Percentiles rank a stretch among this genome's conserved stretches.
These are phyloP conservation scores for Petunia hybrid DNA, from an alignment of 305 asterid species.

Conservation along the genomic window DNA sequence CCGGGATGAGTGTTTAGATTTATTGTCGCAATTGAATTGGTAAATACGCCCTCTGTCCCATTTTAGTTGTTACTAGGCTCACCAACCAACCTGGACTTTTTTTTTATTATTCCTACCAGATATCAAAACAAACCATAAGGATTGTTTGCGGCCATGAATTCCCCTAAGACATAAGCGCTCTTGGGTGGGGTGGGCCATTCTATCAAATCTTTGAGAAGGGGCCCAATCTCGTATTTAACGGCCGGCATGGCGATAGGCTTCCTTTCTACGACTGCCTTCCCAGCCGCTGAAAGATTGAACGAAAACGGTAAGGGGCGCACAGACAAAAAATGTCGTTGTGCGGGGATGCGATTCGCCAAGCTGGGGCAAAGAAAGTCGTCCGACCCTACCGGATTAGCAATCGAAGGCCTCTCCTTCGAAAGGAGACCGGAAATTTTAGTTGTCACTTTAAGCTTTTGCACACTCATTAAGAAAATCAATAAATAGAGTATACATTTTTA, in stretches of 20 bases:
- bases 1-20: too few relatives aligned
- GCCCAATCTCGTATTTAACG: slow-evolving; percentile 24
- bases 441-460: too few relatives aligned
- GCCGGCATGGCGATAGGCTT: not conserved
- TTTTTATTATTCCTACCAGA: not conserved
- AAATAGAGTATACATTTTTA: too few relatives aligned
- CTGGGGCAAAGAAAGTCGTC: not conserved
- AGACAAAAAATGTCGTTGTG: slow-evolving; percentile 10
- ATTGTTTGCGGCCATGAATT: slow-evolving; percentile 33
- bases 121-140: slow-evolving; percentile 28
- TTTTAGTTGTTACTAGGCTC: slow-evolving; percentile 29
- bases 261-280: slow-evolving; percentile 18
- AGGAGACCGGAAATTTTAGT: not conserved
- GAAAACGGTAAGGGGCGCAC: slow-evolving; percentile 32
- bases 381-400: not conserved
- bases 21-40: too few relatives aligned
- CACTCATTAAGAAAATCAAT: too few relatives aligned
- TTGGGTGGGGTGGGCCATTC: slow-evolving; percentile 16
- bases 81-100: slow-evolving; percentile 36
- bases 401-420: slow-evolving; percentile 20
- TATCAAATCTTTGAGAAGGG: not conserved
- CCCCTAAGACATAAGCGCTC: slow-evolving; percentile 31
- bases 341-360: slow-evolving; percentile 17
- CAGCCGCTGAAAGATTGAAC: slow-evolving; percentile 28
- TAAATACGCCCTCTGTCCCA: too few relatives aligned